Base-by-base conservation (phyloP, 1,139 yeast genomes). In the Magnusiomyces sp. region DNA sequence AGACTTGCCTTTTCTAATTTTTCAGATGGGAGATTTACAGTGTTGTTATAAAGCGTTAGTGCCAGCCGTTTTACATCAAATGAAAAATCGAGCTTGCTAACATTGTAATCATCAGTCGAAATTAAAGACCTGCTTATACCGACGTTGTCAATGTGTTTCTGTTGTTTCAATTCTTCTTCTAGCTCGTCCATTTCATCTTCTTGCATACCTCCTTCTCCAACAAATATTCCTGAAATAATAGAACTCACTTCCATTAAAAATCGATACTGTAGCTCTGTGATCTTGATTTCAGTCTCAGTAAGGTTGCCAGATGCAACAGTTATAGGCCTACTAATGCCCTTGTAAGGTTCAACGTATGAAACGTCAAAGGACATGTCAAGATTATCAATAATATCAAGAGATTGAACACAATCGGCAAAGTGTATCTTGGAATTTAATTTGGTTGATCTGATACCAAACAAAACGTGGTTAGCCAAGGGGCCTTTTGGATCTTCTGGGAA, bases 231-330 rank as follows among this genome's bases (percentile, higher is more conserved):
- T 0, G 86, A 72, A 1, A 90, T 63, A 1, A 82, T 74, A 47
- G 76, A 77, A 2, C 78, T 69, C 46, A 90, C 69, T 17, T 74
- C 70, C 59, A 79, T 63, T 50, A 90, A 62, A 58, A 79, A 81
- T 36, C 73, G 70, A 44, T 85, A 71, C 66, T 94, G 98, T 39
- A 80, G 65, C 57, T 92, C 97, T 0, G 97, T 85, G 52, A 92
- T 67, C 32, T 76, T 74, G 56, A 88, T 70, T 46, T 79, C 77
- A 19, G 86, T 72, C 20, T 86, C 86, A 1, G 86, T 79, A 61
- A 86, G 73, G 29, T 72, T 68, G 16, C 95, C 95, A 3, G 63
- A 59, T 1, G 86, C 71, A 1, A 71, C 68, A 43, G 81, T 70
- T 0, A 77, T 70, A 0, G 95, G 85, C 1, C 73, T 60, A 1